A percentile compares a stretch with the other conserved stretches of the same genome.
Conservation (phyloP, 768 basidiomycete species). For the Leccinum broughii region DNA sequence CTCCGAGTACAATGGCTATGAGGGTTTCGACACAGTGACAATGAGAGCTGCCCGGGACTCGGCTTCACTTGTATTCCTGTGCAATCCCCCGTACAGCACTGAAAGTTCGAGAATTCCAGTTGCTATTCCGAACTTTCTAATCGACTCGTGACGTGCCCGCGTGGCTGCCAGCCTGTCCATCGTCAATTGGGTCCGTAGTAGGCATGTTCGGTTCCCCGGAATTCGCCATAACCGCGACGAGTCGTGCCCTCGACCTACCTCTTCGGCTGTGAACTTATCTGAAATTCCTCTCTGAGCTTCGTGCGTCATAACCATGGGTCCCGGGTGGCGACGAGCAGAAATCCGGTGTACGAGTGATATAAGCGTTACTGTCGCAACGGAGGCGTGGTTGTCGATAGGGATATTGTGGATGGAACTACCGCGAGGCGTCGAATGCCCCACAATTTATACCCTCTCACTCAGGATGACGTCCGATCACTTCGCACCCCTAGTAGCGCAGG, state of each 20-base stretch:
- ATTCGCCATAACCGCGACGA: slow-evolving; percentile 16
- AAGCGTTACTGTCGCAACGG: not conserved
- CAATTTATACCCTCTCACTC: slow-evolving; percentile 17
- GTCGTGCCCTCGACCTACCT: not conserved
- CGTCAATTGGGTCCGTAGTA: not conserved
- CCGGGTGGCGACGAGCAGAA: slow-evolving; percentile 6
- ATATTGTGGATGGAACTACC: not conserved
- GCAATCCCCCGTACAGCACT: slow-evolving; percentile 10
- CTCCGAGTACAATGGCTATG: slow-evolving; percentile 30
- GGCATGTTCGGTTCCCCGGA: slow-evolving; percentile 22
- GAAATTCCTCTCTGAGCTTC: slow-evolving; percentile 6
- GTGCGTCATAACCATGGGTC: not conserved
- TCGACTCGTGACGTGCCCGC: not conserved
- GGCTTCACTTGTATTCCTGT: slow-evolving; percentile 14
- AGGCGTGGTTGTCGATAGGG: not conserved
- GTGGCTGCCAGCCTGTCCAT: not conserved
- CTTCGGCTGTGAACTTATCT: not conserved
- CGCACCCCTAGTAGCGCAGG: not conserved
- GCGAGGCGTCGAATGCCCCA: slow-evolving; percentile 6
- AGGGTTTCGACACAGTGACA: not conserved
- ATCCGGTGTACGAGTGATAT: not conserved
- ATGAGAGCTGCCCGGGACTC: slow-evolving; percentile 11
- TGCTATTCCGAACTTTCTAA: slow-evolving; percentile 2
- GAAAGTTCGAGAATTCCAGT: not conserved
- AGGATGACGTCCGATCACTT: slow-evolving; percentile 10